Conservation (phyloP, 371 early-diverging fungal species). For the Circinella umbellata region DNA sequence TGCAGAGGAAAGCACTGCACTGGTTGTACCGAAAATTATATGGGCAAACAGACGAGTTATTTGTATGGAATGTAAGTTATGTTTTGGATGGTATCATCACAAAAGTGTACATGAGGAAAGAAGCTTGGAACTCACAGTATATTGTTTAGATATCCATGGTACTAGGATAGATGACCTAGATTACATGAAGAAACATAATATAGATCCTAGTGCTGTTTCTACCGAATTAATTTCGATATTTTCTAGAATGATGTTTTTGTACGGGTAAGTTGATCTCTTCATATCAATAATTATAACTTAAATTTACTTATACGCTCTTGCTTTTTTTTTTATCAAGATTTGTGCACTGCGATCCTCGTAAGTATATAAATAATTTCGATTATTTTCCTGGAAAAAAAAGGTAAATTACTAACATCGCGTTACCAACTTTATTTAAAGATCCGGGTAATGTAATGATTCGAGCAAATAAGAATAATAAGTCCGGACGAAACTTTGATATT, state of each 20-base stretch:
- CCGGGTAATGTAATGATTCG: slow-evolving; percentile 81
- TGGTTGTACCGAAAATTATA: slow-evolving; percentile 71
- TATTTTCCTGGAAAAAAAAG: background rate
- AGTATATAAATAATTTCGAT: slow-evolving; percentile 16
- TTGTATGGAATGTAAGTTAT: slow-evolving; percentile 77
- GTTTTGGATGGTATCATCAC: too few relatives aligned
- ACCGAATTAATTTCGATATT: slow-evolving; percentile 75
- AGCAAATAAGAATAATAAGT: slow-evolving; percentile 44
- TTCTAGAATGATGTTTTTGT: slow-evolving; percentile 91
- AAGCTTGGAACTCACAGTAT: background rate
- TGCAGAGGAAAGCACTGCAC: slow-evolving; percentile 38
- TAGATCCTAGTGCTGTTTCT: slow-evolving; percentile 77
- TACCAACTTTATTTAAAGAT: slow-evolving; percentile 32
- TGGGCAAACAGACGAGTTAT: slow-evolving; percentile 70
- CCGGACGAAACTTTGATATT: slow-evolving; percentile 81
- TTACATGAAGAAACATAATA: slow-evolving; percentile 69
- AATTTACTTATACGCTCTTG: background rate
- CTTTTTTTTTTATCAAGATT: slow-evolving; percentile 38
- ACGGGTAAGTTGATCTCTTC: slow-evolving; percentile 56
- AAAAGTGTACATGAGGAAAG: too few relatives aligned
- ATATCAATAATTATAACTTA: background rate
- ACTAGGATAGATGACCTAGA: slow-evolving; percentile 74
- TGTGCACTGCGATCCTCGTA: slow-evolving; percentile 83
- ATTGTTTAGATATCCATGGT: slow-evolving; percentile 65
- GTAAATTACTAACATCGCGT: background rate